These are phyloP conservation scores for Triadica sebifera DNA, from an alignment of 345 rosid species.

Conservation along the genomic window DNA sequence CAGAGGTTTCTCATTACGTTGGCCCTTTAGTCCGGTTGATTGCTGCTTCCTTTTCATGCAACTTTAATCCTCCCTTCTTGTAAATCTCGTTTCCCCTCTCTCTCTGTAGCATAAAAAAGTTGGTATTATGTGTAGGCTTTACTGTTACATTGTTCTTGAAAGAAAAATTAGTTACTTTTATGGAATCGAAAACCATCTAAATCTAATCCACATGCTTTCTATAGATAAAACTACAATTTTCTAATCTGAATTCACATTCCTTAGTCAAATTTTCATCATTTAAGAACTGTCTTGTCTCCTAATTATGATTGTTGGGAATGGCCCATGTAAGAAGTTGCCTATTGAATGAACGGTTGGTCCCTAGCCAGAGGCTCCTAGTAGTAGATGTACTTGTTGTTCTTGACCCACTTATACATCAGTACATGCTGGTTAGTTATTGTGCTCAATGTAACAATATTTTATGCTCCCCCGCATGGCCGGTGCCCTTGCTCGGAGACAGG, in stretches of 20 bases:
- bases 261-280: slow-evolving; percentile 17
- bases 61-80: too few relatives aligned
- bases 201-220: neutral
- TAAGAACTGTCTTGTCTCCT: slow-evolving; percentile 12
- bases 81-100: too few relatives aligned
- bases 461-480: too few relatives aligned
- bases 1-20: too few relatives aligned
- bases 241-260: neutral
- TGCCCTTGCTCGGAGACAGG: slow-evolving; percentile 22
- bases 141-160: neutral
- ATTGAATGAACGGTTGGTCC: slow-evolving; percentile 32
- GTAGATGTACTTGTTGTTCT: slow-evolving; percentile 26
- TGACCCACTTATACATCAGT: slow-evolving; percentile 25
- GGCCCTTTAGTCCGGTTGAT: too few relatives aligned
- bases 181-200: too few relatives aligned
- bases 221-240: neutral
- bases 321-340: slow-evolving; percentile 22
- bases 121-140: too few relatives aligned
- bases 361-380: slow-evolving; percentile 23
- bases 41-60: too few relatives aligned
- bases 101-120: too few relatives aligned
- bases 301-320: slow-evolving; percentile 25
- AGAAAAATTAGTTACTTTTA: neutral
- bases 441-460: slow-evolving; percentile 16
- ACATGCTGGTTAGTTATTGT: slow-evolving; percentile 14